Evolutionary conservation across 2,329 filamentous ascomycete species (phyloP).

Genomic region (Microsporum audouinii): DNA sequence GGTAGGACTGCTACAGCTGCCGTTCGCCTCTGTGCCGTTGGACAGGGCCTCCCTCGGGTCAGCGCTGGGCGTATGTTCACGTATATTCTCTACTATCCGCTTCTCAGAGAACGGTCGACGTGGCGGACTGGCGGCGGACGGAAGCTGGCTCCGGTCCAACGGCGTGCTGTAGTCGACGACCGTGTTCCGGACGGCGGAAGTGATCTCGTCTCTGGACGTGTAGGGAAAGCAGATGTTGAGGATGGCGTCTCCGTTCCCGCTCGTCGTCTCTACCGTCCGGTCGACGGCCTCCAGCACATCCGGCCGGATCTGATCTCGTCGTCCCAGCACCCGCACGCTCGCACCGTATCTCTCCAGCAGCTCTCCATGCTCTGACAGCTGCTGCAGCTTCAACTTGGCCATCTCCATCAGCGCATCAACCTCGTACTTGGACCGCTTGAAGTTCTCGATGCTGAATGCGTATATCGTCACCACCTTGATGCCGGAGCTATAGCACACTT

Average conservation of each 20-base stretch:
- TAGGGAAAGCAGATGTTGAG: slow-evolving; percentile 98
- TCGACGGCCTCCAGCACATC: slow-evolving; percentile 87
- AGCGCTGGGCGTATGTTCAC: slow-evolving; percentile 50
- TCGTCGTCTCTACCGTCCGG: slow-evolving; percentile 73
- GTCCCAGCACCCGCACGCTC: slow-evolving; percentile 71
- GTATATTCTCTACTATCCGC: slow-evolving; percentile 75
- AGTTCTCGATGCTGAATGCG: slow-evolving; percentile 98
- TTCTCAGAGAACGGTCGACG: slow-evolving; percentile 73
- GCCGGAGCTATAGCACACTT: slow-evolving; percentile 95
- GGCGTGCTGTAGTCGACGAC: slow-evolving; percentile 77
- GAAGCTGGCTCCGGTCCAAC: slow-evolving; percentile 39
- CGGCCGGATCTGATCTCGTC: slow-evolving; percentile 67
- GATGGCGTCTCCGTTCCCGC: slow-evolving; percentile 65
- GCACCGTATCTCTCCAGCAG: slow-evolving; percentile 88
- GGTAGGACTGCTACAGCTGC: not conserved
- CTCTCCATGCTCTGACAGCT: slow-evolving; percentile 86
- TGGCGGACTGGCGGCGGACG: slow-evolving; percentile 19
- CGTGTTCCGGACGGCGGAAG: slow-evolving; percentile 73
- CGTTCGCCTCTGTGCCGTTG: not conserved
- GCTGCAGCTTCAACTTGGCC: slow-evolving; percentile 86
- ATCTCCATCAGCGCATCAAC: slow-evolving; percentile 96
- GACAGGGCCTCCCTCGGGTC: slow-evolving; percentile 28
- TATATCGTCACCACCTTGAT: slow-evolving; percentile 97
- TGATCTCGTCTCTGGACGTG: slow-evolving; percentile 91
- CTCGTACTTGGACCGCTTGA: slow-evolving; percentile 91